Base-by-base conservation (phyloP, 1,139 yeast species). In the Candida sp. region DNA sequence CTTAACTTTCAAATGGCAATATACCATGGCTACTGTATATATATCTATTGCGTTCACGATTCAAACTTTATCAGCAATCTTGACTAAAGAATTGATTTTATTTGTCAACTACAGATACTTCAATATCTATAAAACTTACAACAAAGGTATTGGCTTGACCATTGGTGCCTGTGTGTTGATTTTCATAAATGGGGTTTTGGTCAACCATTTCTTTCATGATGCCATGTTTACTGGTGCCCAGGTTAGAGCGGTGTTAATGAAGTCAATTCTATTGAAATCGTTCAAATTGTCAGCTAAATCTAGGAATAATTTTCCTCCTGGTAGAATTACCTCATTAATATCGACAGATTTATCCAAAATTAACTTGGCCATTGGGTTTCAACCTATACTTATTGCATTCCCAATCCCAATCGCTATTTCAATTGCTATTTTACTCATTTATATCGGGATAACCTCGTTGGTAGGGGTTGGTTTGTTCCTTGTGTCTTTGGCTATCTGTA, bases 181-280 rank as follows among this genome's bases (percentile, higher is more conserved):
- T 41, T 65, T 69, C 44, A 46, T 69, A 40, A 73, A 71, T 50
- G 77, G 78, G 12, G 56, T 73, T 44, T 59, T 70, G 37, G 55
- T 72, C 36, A 73, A 73, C 54, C 79, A 73, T 48, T 70, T 61
- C 45, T 72, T 70, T 57, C 75, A 72, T 49, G 62, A 62, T 44
- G 67, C 77, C 35, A 73, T 72, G 77, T 59, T 71, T 41, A 62
- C 72, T n/a, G 79, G 78, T 22, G 78, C 77, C n/a, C 70, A 67
- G 47, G 51, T 63, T 35, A 73, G 72, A 53, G 64, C 74, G 30
- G 61, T 73, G 7, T 58, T 73, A 43, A 70, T 77, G 12, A 72
- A 69, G 45, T 63, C 67, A 4, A 53, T 73, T 22, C 55, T 73
- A 35, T 51, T 66, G 39, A 73, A 73, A 50, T 65, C 75, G 3